phyloP scores from a whole-genome alignment of 257 asterid genomes.

The Solanum tarapatanum region DNA sequence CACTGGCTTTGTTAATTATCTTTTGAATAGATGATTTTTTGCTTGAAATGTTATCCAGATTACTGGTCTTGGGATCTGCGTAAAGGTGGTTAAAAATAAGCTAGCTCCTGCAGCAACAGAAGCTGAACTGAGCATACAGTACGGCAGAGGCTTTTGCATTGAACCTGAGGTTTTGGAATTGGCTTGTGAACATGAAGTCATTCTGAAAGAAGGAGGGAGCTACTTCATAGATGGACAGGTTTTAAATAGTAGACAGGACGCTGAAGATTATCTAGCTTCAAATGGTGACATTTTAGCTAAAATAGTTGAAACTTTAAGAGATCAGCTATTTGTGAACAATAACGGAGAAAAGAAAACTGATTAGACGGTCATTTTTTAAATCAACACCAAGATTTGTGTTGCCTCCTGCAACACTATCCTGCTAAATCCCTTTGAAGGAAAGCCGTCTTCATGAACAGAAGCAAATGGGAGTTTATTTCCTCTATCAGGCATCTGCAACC shows the following conservation, averaged over 20 bases:
- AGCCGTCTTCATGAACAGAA: neutral
- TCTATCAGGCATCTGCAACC: neutral
- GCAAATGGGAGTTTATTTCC: neutral
- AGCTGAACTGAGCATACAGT: slow-evolving; percentile 56
- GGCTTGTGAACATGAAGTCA: slow-evolving; percentile 77
- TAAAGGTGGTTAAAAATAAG: slow-evolving; percentile 81
- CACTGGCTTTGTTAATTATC: neutral
- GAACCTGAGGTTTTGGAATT: slow-evolving; percentile 69
- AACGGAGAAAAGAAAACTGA: neutral
- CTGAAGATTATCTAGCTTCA: slow-evolving; percentile 45
- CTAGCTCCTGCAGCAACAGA: slow-evolving; percentile 68
- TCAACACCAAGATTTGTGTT: neutral
- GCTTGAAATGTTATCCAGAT: slow-evolving; percentile 36
- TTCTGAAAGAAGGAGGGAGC: slow-evolving; percentile 41
- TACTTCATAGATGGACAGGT: slow-evolving; percentile 50
- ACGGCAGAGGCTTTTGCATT: slow-evolving; percentile 60
- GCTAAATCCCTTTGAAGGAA: neutral
- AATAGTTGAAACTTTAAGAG: slow-evolving; percentile 43
- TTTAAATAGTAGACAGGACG: slow-evolving; percentile 46
- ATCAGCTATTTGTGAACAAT: slow-evolving; percentile 34
- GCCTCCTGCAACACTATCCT: neutral
- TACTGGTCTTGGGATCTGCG: slow-evolving; percentile 68
- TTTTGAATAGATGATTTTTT: neutral
- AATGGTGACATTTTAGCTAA: slow-evolving; percentile 40
- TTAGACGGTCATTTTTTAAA: neutral